Conservation (phyloP, 164 flowering plant species). For the Magnolia kwangsiensis region DNA sequence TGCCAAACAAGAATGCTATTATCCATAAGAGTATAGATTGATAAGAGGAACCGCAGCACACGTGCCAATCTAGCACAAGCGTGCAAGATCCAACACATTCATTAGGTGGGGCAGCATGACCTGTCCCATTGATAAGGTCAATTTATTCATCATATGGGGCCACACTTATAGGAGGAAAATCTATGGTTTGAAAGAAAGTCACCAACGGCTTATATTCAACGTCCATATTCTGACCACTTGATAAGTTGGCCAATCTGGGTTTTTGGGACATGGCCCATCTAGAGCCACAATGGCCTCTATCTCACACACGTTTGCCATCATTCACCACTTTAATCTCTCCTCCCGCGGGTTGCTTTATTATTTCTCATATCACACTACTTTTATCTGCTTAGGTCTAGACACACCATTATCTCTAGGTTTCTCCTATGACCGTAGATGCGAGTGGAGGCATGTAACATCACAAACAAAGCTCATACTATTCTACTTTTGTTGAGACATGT, state of each 20-base stretch:
- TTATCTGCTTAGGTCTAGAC: neutral
- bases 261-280: no score
- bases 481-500: conserved; percentile 16
- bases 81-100: neutral
- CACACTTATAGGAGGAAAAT: no score
- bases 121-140: neutral
- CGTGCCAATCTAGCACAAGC: no score
- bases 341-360: no score
- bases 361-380: neutral
- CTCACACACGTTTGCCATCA: no score
- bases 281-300: no score
- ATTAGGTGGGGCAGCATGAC: neutral
- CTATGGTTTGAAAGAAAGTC: no score
- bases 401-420: neutral
- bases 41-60: neutral
- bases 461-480: conserved; percentile 6
- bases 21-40: no score
- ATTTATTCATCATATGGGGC: neutral
- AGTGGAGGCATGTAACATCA: conserved; percentile 23
- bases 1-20: neutral
- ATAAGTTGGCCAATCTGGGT: no score
- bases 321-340: no score
- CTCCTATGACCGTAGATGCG: neutral
- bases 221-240: no score
- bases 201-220: no score